Evolutionary conservation across 169 alveolate genomes (phyloP).

Genomic region (Plasmodium knowlesi): DNA sequence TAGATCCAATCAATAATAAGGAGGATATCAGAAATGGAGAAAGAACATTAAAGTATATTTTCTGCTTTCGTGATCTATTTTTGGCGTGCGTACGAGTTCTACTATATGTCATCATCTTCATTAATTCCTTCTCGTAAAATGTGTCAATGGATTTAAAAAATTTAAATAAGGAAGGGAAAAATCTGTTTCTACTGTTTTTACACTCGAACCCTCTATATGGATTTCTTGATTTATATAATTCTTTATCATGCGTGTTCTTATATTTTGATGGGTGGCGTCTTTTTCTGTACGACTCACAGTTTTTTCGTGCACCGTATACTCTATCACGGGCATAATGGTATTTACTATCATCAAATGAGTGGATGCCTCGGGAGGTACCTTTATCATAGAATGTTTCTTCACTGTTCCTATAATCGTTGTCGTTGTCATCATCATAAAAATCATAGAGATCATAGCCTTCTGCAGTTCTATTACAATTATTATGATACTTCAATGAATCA

Average conservation of each 20-base stretch:
- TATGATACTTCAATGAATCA: not conserved
- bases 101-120: not conserved
- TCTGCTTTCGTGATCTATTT: not conserved
- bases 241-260: not conserved
- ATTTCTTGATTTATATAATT: not conserved
- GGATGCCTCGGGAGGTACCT: not conserved
- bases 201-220: not conserved
- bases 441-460: not conserved
- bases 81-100: not conserved
- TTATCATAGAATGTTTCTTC: not conserved
- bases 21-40: not conserved
- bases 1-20: not conserved
- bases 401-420: not conserved
- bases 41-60: not conserved
- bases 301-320: not conserved
- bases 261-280: not conserved
- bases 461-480: not conserved
- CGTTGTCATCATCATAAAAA: not conserved
- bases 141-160: not conserved
- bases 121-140: not conserved
- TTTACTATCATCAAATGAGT: not conserved
- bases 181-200: not conserved
- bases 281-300: not conserved
- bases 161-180: not conserved
- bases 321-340: not conserved